Base-by-base conservation (phyloP, 345 rosid species). In the Acer yangbiense region DNA sequence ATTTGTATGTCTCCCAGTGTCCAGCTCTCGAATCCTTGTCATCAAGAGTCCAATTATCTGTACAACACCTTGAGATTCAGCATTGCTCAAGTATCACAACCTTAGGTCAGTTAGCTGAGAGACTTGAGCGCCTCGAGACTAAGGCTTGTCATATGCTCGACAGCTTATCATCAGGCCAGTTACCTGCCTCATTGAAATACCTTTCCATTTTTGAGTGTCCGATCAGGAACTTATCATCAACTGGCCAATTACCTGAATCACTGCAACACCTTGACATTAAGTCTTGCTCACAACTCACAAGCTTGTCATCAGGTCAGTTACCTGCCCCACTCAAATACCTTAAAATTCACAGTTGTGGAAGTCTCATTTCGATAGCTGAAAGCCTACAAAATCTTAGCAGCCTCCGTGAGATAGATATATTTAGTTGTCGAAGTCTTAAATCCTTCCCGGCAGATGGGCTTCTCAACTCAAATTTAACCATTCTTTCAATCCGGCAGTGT, bases 251-350 rank as follows among this genome's bases (percentile, higher is more conserved):
- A 13, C 60, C 60, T 54, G 60, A 7, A 13, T 54, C 60, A 17
- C 60, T 54, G 14, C 60, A 54, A 9, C n/a, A 54, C 60, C 60
- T 54, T 54, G 14, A 54, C 6, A 17, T 54, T 54, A n/a, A 54
- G 25, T n/a, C n/a, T 60, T 79, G 82, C 68, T 54, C 72, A 20
- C 62, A 60, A 68, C 48, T 79, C 29, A 76, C 57, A 46, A 1
- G 7, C 60, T 54, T 54, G 60, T 54, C 60, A 54, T 54, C 60
- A 5, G 60, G 60, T 2, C 60, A 13, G 7, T 54, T 54, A 17
- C 60, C 60, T 13, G 18, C 3, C 17, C n/a, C 20, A 2, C 60
- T 54, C 60, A 54, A 54, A 54, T 54, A 54, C 60, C 60, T 54
- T 54, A 54, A 54, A 1, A 54, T 54, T 1, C 16, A 54, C 17